phyloP scores from a whole-genome alignment of 1,139 yeast genomes.

The Diutina catenulata region DNA sequence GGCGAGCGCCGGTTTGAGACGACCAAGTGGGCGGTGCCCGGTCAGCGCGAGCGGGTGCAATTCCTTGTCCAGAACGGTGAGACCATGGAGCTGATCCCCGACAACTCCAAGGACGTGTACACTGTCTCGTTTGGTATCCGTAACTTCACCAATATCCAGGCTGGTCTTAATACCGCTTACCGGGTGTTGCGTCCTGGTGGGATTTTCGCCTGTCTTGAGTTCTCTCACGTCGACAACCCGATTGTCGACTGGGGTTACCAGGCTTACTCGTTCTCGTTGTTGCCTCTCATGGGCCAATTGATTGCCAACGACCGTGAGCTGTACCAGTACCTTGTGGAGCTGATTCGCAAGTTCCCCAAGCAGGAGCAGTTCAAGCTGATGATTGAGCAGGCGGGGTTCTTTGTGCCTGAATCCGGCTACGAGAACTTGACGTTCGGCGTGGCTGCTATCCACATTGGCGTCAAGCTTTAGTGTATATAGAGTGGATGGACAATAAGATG shows the following conservation, averaged over 20 bases:
- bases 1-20: conserved; percentile 65
- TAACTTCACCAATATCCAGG: conserved; percentile 89
- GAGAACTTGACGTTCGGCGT: conserved; percentile 95
- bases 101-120: conserved; percentile 85
- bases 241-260: conserved; percentile 66
- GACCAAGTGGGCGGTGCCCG: conserved; percentile 39
- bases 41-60: conserved; percentile 37
- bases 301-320: conserved; percentile 92
- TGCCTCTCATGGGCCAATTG: conserved; percentile 93
- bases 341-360: conserved; percentile 81
- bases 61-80: conserved; percentile 93
- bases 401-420: conserved; percentile 76
- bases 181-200: conserved; percentile 98
- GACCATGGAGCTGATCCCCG: conserved; percentile 68
- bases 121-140: conserved; percentile 97
- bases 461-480: conserved; percentile 38
- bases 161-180: conserved; percentile 87
- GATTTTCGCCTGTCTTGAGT: conserved; percentile 91
- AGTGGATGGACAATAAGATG: background rate
- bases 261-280: conserved; percentile 75
- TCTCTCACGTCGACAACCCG: conserved; percentile 81
- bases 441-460: conserved; percentile 93
- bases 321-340: conserved; percentile 90
- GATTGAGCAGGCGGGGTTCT: conserved; percentile 94
- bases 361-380: conserved; percentile 84